Percentiles rank a stretch among this genome's conserved stretches.
phyloP scores from a whole-genome alignment of 1,284 basidiomycete species.

The Meripilus lineatus region DNA sequence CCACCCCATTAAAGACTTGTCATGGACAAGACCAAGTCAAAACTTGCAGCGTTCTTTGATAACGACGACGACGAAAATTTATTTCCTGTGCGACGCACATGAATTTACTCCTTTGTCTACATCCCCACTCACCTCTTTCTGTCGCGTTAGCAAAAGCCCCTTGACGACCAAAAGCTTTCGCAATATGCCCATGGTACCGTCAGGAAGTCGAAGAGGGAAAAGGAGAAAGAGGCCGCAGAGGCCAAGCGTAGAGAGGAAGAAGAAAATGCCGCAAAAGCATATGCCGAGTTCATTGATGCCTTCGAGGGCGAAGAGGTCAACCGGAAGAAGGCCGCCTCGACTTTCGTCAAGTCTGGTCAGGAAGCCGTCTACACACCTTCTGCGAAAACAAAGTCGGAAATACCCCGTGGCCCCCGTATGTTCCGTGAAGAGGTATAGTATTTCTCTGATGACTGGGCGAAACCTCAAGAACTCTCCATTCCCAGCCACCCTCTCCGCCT shows the following conservation, averaged over 20 bases:
- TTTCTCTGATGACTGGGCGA: too few species aligned
- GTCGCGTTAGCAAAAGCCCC: slow-evolving; percentile 62
- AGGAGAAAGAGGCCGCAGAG: slow-evolving; percentile 85
- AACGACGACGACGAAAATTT: slow-evolving; percentile 76
- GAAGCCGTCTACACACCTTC: slow-evolving; percentile 47
- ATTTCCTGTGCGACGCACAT: slow-evolving; percentile 82
- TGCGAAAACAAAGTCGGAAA: slow-evolving; percentile 25
- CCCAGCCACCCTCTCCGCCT: slow-evolving; percentile 52
- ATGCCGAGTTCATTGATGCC: slow-evolving; percentile 83
- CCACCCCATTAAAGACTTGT: too few species aligned
- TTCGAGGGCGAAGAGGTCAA: slow-evolving; percentile 72
- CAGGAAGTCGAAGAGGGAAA: slow-evolving; percentile 76
- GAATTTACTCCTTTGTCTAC: slow-evolving; percentile 49
- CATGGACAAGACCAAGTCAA: slow-evolving; percentile 80
- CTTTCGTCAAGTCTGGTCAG: slow-evolving; percentile 72
- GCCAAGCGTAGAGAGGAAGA: slow-evolving; percentile 83
- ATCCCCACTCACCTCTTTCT: slow-evolving; percentile 48
- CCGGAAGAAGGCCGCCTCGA: slow-evolving; percentile 48
- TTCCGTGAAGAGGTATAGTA: slow-evolving; percentile 29
- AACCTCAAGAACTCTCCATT: too few species aligned
- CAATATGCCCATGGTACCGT: slow-evolving; percentile 72
- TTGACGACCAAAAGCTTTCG: slow-evolving; percentile 74
- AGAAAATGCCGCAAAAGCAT: slow-evolving; percentile 70
- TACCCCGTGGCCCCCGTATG: slow-evolving; percentile 24
- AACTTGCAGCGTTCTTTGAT: slow-evolving; percentile 75